Percentiles rank a stretch among this genome's conserved stretches.
These are phyloP conservation scores for Hanseniaspora singularis DNA, from an alignment of 805 yeast species.

Conservation along the genomic window DNA sequence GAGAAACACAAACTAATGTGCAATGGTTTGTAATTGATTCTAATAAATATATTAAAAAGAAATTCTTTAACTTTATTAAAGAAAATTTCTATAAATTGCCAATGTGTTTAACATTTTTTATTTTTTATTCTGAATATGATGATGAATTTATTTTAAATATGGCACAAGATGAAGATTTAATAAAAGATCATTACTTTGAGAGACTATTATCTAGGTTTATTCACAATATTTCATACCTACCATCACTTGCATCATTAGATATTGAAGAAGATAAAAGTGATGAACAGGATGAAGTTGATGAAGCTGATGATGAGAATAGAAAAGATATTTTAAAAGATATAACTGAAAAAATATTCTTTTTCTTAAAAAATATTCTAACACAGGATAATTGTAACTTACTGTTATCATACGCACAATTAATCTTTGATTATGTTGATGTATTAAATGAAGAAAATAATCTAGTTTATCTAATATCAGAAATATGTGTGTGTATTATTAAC, in stretches of 20 bases:
- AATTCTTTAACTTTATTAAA: slow-evolving; percentile 10
- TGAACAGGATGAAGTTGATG: background rate
- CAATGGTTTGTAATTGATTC: slow-evolving; percentile 14
- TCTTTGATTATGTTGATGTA: slow-evolving; percentile 9
- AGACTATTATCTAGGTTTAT: slow-evolving; percentile 10
- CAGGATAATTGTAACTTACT: slow-evolving; percentile 10
- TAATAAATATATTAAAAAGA: background rate
- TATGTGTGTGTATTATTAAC: slow-evolving; percentile 3
- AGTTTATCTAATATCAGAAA: slow-evolving; percentile 2
- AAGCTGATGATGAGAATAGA: background rate
- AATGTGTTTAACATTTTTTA: slow-evolving; percentile 11
- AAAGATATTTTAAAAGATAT: background rate
- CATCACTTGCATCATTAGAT: slow-evolving; percentile 1
- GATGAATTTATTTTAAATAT: slow-evolving; percentile 3
- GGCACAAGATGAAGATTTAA: background rate
- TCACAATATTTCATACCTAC: slow-evolving; percentile 12
- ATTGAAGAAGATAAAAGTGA: too few relatives aligned
- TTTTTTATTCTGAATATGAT: slow-evolving; percentile 1
- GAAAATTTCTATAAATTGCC: slow-evolving; percentile 7
- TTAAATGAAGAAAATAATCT: slow-evolving; percentile 7
- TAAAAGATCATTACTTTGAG: slow-evolving; percentile 12
- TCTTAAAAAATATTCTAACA: slow-evolving; percentile 5
- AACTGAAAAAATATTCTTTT: background rate
- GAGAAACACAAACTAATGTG: slow-evolving; percentile 1
- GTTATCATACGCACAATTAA: slow-evolving; percentile 2